A percentile compares a stretch with the other conserved stretches of the same genome.
Conservation (phyloP, 352 stramenopile species). For the Globisporangium viniferum region DNA sequence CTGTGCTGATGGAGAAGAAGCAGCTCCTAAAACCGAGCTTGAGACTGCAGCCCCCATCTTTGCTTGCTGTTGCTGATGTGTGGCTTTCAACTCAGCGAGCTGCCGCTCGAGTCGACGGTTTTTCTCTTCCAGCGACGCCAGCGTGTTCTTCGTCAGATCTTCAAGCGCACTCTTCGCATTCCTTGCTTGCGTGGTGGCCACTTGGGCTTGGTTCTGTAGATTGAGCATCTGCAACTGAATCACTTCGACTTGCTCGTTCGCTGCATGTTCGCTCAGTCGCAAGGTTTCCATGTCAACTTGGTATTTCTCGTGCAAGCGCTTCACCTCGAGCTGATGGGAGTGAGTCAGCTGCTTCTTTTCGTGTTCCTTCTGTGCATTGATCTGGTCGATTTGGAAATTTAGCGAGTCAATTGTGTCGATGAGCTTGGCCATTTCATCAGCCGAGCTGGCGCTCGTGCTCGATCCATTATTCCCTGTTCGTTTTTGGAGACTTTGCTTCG, state of each 20-base stretch:
- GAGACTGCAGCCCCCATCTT: slow-evolving; percentile 1
- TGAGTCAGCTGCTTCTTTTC: slow-evolving; percentile 32
- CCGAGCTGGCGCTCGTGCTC: slow-evolving; percentile 9
- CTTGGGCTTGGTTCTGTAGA: slow-evolving; percentile 51
- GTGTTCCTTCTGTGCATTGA: slow-evolving; percentile 36
- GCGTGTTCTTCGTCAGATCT: slow-evolving; percentile 45
- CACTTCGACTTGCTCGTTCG: slow-evolving; percentile 52
- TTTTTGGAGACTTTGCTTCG: slow-evolving; percentile 25
- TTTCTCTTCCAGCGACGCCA: slow-evolving; percentile 60
- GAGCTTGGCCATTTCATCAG: slow-evolving; percentile 42
- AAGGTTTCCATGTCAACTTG: slow-evolving; percentile 64
- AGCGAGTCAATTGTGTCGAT: slow-evolving; percentile 77
- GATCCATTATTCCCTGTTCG: slow-evolving; percentile 1
- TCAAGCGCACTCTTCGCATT: slow-evolving; percentile 44
- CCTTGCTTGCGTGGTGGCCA: slow-evolving; percentile 49
- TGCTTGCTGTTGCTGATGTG: slow-evolving; percentile 14
- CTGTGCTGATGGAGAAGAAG: slow-evolving; percentile 5
- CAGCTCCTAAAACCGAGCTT: slow-evolving; percentile 6
- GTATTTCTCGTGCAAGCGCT: slow-evolving; percentile 62
- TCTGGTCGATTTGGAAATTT: slow-evolving; percentile 53
- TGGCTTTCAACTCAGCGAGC: slow-evolving; percentile 33
- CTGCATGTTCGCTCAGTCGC: slow-evolving; percentile 55
- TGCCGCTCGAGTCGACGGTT: slow-evolving; percentile 60
- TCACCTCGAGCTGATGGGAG: slow-evolving; percentile 50
- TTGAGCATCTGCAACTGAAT: slow-evolving; percentile 43